Percentiles rank a stretch among this genome's conserved stretches.
These are phyloP conservation scores for Ganoderma boninense DNA, from an alignment of 1,284 basidiomycete species.

Conservation along the genomic window DNA sequence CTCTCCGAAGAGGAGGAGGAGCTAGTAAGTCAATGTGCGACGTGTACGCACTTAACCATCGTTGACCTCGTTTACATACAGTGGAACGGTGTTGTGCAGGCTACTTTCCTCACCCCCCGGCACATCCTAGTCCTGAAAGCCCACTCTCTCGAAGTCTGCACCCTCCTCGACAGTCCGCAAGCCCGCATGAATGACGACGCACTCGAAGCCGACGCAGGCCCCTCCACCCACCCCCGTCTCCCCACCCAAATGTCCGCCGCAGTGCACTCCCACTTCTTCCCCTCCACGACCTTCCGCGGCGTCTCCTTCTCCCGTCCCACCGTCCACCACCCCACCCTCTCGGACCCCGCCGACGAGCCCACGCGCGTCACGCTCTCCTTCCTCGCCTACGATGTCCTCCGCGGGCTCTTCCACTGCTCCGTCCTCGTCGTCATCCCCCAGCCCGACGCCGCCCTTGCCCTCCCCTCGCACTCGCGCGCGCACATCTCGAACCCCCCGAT, in stretches of 20 bases:
- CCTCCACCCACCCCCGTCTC: neutral
- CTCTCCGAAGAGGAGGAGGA: conserved; percentile 39
- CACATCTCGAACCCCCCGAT: conserved; percentile 28
- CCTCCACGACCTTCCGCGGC: conserved; percentile 50
- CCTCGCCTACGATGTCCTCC: conserved; percentile 60
- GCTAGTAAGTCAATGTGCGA: conserved; percentile 34
- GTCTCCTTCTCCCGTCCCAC: conserved; percentile 48
- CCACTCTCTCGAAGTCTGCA: conserved; percentile 58
- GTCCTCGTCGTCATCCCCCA: conserved; percentile 38
- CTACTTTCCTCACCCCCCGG: conserved; percentile 56
- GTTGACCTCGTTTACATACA: conserved; percentile 32
- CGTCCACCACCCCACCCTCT: neutral
- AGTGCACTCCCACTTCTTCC: conserved; percentile 40
- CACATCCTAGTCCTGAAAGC: conserved; percentile 57
- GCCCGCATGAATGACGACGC: conserved; percentile 1
- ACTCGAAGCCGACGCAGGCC: neutral
- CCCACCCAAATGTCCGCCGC: conserved; percentile 33
- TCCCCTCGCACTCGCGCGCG: neutral
- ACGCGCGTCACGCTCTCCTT: conserved; percentile 42
- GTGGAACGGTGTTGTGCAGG: conserved; percentile 59
- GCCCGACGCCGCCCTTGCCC: neutral
- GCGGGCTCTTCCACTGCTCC: conserved; percentile 59
- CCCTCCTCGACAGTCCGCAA: conserved; percentile 33
- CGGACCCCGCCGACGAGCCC: conserved; percentile 1
- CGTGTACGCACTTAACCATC: neutral